A percentile compares a stretch with the other conserved stretches of the same genome.
These are phyloP conservation scores for Zymoseptoria tritici DNA, from an alignment of 2,329 filamentous ascomycete species.

Conservation along the genomic window DNA sequence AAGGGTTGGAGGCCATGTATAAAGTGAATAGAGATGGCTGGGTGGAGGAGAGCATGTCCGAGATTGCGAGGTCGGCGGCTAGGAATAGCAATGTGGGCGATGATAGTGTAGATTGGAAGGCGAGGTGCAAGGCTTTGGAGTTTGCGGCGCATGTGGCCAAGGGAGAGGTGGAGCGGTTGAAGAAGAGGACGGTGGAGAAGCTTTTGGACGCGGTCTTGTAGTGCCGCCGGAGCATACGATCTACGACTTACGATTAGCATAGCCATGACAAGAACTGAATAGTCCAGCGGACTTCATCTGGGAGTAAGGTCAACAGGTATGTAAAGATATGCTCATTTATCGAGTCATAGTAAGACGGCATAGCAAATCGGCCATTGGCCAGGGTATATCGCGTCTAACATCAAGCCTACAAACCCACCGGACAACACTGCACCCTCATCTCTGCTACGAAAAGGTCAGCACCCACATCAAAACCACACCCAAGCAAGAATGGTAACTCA, in stretches of 20 bases:
- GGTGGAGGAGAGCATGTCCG: constrained; percentile 15
- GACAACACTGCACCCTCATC: not conserved
- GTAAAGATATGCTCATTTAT: no score
- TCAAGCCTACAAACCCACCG: not conserved
- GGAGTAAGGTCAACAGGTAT: not conserved
- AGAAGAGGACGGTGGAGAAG: constrained; percentile 24
- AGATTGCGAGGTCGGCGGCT: constrained; percentile 12
- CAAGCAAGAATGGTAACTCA: constrained; percentile 1
- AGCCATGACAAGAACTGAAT: not conserved
- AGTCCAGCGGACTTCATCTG: not conserved
- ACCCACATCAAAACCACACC: not conserved
- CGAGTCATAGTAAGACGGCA: not conserved
- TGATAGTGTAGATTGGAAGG: constrained; percentile 27
- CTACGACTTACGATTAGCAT: constrained; percentile 1
- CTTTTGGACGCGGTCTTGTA: constrained; percentile 23
- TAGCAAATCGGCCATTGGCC: not conserved
- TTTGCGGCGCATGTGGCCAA: constrained; percentile 25
- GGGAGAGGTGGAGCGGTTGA: constrained; percentile 27
- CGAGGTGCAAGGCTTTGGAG: constrained; percentile 25
- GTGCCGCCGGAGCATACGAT: not conserved
- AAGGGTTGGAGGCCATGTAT: constrained; percentile 11
- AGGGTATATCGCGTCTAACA: constrained; percentile 4
- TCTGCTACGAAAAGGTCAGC: constrained; percentile 1
- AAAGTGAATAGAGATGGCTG: constrained; percentile 15
- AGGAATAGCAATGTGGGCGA: constrained; percentile 5